Evolutionary conservation across 2,329 filamentous ascomycete genomes (phyloP).

Genomic region (Venturiaceae sp.): DNA sequence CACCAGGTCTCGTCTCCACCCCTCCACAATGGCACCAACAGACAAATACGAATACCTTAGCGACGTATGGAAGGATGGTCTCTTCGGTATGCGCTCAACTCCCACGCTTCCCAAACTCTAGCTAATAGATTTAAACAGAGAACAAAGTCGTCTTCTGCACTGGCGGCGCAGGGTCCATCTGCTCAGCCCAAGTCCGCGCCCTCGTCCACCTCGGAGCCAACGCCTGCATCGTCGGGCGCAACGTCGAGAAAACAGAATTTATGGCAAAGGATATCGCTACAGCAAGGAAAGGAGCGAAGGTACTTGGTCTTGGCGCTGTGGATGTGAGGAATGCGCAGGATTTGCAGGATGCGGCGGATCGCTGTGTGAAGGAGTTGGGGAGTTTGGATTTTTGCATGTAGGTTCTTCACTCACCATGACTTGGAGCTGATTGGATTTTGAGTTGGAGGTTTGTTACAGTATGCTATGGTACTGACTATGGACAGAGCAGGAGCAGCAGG

Average conservation of each 20-base stretch:
- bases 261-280: constrained; percentile 76
- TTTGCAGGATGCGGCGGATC: constrained; percentile 64
- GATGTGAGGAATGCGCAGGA: constrained; percentile 60
- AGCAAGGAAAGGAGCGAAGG: constrained; percentile 67
- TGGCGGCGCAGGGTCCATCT: constrained; percentile 87
- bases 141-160: constrained; percentile 92
- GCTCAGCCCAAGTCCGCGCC: constrained; percentile 85
- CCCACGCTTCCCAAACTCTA: background rate
- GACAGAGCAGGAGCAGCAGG: constrained; percentile 81
- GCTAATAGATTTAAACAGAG: constrained; percentile 38
- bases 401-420: constrained; percentile 17
- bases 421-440: background rate
- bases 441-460: background rate
- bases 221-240: constrained; percentile 88
- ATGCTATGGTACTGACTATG: background rate
- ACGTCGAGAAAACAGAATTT: constrained; percentile 73
- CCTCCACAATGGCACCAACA: background rate
- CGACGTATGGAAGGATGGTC: constrained; percentile 74
- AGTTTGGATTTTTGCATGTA: constrained; percentile 89
- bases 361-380: constrained; percentile 74
- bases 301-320: constrained; percentile 69
- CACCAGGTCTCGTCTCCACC: background rate
- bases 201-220: constrained; percentile 86
- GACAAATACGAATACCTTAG: constrained; percentile 56
- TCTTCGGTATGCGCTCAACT: constrained; percentile 56